phyloP scores from a whole-genome alignment of 1,139 yeast species.

The Protomyces inouyei region DNA sequence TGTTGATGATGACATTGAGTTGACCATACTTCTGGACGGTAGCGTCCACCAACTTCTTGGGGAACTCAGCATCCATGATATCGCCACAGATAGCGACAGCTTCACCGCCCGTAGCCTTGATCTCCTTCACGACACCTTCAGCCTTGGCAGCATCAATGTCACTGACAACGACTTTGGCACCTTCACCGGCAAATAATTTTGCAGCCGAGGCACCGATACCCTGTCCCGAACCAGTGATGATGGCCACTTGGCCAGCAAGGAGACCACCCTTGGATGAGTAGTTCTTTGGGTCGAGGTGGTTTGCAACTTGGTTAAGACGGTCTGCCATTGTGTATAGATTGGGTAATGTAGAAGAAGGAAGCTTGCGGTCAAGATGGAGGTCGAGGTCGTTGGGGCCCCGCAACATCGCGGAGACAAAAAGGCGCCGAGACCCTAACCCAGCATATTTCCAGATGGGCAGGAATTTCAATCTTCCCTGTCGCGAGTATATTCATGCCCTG shows the following conservation, averaged over 20 bases:
- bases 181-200: conserved; percentile 73
- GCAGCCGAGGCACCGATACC: conserved; percentile 95
- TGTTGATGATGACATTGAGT: conserved; percentile 25
- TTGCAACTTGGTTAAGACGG: conserved; percentile 19
- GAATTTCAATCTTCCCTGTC: too few relatives aligned
- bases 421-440: neutral
- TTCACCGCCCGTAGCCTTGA: conserved; percentile 66
- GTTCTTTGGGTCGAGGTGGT: conserved; percentile 17
- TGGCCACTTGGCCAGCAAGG: conserved; percentile 76
- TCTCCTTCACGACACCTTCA: conserved; percentile 67
- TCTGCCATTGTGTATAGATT: conserved; percentile 15
- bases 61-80: conserved; percentile 25
- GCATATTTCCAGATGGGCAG: too few relatives aligned
- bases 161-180: conserved; percentile 93
- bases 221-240: conserved; percentile 92
- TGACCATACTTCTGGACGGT: conserved; percentile 22
- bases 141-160: conserved; percentile 55
- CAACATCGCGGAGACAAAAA: neutral
- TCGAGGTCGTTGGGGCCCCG: neutral
- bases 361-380: neutral
- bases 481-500: too few relatives aligned
- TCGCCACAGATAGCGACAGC: conserved; percentile 49
- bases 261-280: conserved; percentile 5
- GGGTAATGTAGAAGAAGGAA: neutral
- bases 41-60: conserved; percentile 19